phyloP scores from a whole-genome alignment of 495 filamentous ascomycete genomes.

The Collariella sp. region DNA sequence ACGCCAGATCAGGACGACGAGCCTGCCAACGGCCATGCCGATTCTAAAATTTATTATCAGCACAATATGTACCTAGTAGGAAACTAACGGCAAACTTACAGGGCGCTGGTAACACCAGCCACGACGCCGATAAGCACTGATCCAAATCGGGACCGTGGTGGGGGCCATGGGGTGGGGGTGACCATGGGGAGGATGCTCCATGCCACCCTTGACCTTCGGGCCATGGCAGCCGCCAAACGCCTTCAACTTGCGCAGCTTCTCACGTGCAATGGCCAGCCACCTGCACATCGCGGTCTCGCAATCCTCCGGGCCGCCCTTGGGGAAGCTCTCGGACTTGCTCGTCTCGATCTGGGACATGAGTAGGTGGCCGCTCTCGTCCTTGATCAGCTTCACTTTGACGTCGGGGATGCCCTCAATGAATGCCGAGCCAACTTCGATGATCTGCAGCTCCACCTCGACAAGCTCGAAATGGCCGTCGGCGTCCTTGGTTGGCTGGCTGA shows the following conservation, averaged over 20 bases:
- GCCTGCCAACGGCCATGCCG: conserved; percentile 44
- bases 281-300: conserved; percentile 42
- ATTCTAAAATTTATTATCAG: conserved; percentile 20
- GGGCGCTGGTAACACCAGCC: conserved; percentile 44
- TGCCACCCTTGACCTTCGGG: conserved; percentile 3
- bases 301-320: conserved; percentile 22
- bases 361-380: conserved; percentile 34
- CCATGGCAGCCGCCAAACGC: conserved; percentile 18
- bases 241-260: conserved; percentile 32
- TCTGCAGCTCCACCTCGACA: conserved; percentile 38
- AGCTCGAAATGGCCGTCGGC: conserved; percentile 30
- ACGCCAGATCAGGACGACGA: conserved; percentile 41
- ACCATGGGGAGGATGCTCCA: background rate
- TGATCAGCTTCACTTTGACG: conserved; percentile 38
- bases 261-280: conserved; percentile 34
- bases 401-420: conserved; percentile 40
- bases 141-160: conserved; percentile 9
- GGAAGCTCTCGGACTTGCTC: conserved; percentile 10
- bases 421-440: conserved; percentile 41
- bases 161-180: conserved; percentile 13
- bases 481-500: conserved; percentile 19
- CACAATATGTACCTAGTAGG: too few species aligned
- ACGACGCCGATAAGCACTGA: conserved; percentile 41
- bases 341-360: conserved; percentile 33
- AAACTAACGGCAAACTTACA: conserved; percentile 38